Evolutionary conservation across 2,329 filamentous ascomycete species (phyloP).

Genomic region (Stachybotrys elegans): DNA sequence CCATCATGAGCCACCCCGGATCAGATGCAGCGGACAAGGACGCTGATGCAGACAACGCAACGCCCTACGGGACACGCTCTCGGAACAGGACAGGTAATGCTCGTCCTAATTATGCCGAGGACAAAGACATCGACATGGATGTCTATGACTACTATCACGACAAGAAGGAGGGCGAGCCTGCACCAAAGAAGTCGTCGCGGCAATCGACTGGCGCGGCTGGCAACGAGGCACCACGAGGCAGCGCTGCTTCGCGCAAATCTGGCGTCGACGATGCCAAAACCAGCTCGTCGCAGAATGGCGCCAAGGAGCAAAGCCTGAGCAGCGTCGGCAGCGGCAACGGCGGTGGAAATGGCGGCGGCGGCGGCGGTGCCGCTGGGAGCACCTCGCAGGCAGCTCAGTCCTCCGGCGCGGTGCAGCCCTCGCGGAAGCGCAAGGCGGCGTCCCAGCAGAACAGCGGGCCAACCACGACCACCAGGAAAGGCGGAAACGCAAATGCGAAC

Average conservation of each 20-base stretch:
- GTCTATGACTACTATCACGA: conserved; percentile 63
- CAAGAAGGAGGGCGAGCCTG: conserved; percentile 46
- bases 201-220: conserved; percentile 35
- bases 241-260: conserved; percentile 34
- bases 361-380: conserved; percentile 16
- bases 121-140: conserved; percentile 85
- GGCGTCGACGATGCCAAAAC: conserved; percentile 33
- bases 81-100: conserved; percentile 77
- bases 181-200: conserved; percentile 49
- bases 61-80: conserved; percentile 87
- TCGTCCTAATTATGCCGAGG: conserved; percentile 92
- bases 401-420: conserved; percentile 40
- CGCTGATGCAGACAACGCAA: conserved; percentile 46
- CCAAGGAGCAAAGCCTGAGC: conserved; percentile 28
- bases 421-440: conserved; percentile 84
- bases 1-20: conserved; percentile 44
- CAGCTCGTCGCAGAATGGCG: conserved; percentile 25
- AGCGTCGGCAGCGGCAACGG: no score
- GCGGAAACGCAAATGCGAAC: conserved; percentile 15
- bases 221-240: conserved; percentile 26
- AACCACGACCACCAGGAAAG: conserved; percentile 17
- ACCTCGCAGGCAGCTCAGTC: conserved; percentile 42
- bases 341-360: conserved; percentile 6
- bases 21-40: conserved; percentile 46
- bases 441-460: conserved; percentile 18